Evolutionary conservation across 2,329 filamentous ascomycete genomes (phyloP).

Genomic region (Neopestalotiopsis sp.): DNA sequence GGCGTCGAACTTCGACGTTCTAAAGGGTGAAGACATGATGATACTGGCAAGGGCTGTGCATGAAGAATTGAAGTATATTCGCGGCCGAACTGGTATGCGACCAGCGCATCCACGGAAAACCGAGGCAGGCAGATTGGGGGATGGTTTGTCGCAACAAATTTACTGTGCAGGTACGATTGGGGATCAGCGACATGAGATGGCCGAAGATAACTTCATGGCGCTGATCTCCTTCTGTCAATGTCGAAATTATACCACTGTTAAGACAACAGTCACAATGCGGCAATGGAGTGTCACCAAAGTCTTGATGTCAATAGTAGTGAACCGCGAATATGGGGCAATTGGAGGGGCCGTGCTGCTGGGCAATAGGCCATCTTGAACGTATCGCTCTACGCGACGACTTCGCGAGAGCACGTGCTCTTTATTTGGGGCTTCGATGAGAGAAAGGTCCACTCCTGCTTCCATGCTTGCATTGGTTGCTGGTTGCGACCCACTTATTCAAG

Average conservation of each 20-base stretch:
- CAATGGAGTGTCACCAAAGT: background rate
- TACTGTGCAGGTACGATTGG: too few relatives aligned
- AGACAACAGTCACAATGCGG: background rate
- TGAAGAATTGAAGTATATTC: background rate
- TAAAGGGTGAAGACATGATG: conserved; percentile 35
- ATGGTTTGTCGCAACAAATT: background rate
- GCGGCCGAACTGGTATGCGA: conserved; percentile 44
- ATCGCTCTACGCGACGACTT: background rate
- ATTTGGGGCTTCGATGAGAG: background rate
- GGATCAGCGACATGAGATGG: background rate
- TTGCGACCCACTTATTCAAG: background rate
- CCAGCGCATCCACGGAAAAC: conserved; percentile 48
- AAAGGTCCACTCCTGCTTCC: background rate
- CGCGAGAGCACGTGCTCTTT: conserved; percentile 2
- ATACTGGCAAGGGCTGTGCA: conserved; percentile 39
- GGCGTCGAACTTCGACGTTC: conserved; percentile 28
- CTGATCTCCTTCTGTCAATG: background rate
- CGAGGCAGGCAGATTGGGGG: conserved; percentile 2
- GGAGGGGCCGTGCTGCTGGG: conserved; percentile 5
- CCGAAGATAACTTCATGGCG: background rate
- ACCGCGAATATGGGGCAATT: background rate
- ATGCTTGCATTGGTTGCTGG: too few relatives aligned
- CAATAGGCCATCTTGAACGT: background rate
- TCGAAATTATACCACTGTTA: background rate
- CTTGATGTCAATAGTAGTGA: conserved; percentile 10